A percentile compares a stretch with the other conserved stretches of the same genome.
These are phyloP conservation scores for Spathaspora passalidarum DNA, from an alignment of 805 yeast species.

Conservation along the genomic window DNA sequence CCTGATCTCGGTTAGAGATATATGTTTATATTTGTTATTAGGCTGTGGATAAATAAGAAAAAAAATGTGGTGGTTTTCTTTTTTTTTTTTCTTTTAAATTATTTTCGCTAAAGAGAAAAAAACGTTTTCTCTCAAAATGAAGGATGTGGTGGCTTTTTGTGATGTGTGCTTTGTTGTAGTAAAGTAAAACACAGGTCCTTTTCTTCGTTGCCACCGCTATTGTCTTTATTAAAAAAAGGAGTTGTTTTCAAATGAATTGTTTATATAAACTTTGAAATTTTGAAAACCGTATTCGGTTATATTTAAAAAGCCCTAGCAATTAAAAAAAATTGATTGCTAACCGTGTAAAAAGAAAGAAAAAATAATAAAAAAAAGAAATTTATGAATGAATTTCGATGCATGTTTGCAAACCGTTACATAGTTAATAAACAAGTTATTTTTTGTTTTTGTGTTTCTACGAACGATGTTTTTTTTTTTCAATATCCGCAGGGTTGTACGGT, in stretches of 20 bases:
- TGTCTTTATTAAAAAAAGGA: too few species aligned
- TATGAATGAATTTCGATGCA: not conserved
- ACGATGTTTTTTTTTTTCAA: too few species aligned
- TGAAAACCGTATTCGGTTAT: not conserved
- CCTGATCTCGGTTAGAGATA: not conserved
- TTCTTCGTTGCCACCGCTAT: too few species aligned
- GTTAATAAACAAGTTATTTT: too few species aligned
- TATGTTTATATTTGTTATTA: not conserved
- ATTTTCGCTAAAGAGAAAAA: not conserved
- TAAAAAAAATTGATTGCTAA: not conserved
- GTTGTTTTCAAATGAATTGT: too few species aligned
- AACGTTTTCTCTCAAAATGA: not conserved
- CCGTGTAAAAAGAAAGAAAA: not conserved
- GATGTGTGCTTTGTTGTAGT: not conserved
- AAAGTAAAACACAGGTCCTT: not conserved
- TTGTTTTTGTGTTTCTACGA: too few species aligned
- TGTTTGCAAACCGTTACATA: not conserved
- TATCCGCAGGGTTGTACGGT: too few species aligned
- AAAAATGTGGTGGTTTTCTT: not conserved
- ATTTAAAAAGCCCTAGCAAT: not conserved
- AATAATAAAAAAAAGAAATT: not conserved
- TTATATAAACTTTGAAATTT: too few species aligned
- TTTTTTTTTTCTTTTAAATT: too few species aligned
- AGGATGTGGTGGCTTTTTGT: not conserved
- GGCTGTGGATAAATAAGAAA: not conserved